Evolutionary conservation across 352 stramenopile species (phyloP), one percentile per base, ranked within the genome.

Genomic region (Peronospora belbahrii): DNA sequence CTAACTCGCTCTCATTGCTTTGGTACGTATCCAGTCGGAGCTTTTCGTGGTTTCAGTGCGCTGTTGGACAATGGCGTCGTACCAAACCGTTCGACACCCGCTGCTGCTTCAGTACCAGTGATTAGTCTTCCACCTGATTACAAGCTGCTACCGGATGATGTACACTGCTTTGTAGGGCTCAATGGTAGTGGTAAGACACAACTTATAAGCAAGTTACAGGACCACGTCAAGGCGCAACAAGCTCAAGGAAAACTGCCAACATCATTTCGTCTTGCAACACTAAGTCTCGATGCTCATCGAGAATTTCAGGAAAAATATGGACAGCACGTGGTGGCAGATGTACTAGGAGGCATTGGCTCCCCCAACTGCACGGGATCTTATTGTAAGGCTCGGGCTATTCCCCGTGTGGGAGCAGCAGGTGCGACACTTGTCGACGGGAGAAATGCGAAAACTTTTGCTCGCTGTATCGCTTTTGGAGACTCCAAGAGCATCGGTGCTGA

Each of bases 401-500:
- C 84, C 83, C 0, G 67, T 96, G 0, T 85, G 94, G 61, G 75
- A 87, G 41, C 75, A 87, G 42, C 52, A 59, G 27, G 73, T 97
- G n/a, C 44, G 56, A 18, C 83, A 93, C 34, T 69, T 97, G 22
- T 95, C 79, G 27, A 97, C 85, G 3, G 88, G 91, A 46, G 85
- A 97, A 68, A 93, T 97, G 66, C 81, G 88, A 17, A 96, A 97
- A 46, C 59, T 96, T 13, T 46, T 97, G 52, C 68, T 97, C 8
- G 85, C 93, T 1, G 56, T 82, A 27, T 79, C 87, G 17, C 59
- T 97, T 18, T 67, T 94, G 5, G 51, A 69, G 14, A 74, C 73
- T 19, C 91, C 91, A 0, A 63, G 59, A 35, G 70, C 66, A 6
- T 69, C 67, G 4, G 65, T 97, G 23, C 54, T 97, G 47, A 56